Base-by-base conservation (phyloP, 345 rosid genomes). In the Clausena lansium region DNA sequence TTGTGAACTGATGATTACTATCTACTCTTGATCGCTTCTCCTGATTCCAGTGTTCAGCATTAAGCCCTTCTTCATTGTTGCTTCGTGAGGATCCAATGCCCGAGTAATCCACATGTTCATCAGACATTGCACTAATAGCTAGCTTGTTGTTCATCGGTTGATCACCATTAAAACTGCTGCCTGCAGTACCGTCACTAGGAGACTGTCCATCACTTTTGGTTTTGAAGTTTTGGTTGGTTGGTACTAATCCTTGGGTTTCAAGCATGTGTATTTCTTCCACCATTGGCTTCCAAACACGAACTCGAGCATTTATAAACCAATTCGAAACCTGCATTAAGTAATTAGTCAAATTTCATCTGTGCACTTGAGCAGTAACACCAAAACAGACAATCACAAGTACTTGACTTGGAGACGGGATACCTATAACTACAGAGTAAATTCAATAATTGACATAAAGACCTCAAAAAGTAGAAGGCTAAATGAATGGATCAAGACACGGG, bases 241-340 rank as follows among this genome's bases (percentile, higher is more conserved):
- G 86, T 15, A 75, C 82, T 70, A 72, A 52, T 68, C 82, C 83
- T 76, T 88, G 80, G 62, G 86, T 88, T 80, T 88, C 91, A 4
- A 88, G 90, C 84, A 74, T 76, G 84, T 89, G 89, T 70, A 86
- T 88, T 75, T 89, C 91, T 79, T 89, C 93, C 22, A 89, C 93
- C 93, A 89, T 88, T 5, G 91, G 93, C 64, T 89, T 88, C 93
- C 93, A 89, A 20, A 89, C 83, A 0, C 91, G 90, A 17, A 89
- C 91, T 7, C 91, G 84, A 1, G 93, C 90, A 55, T 89, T 89
- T 76, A 89, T 88, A 81, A 89, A 89, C 93, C 93, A 89, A 68
- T 89, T 89, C 9, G 93, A 89, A 6, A 89, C 93, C 93, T 89
- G 79, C 36, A 55, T 61, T 47, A 67, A 30, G 36, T 33, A 59